Base-by-base conservation (phyloP, 805 yeast species). In the Ogataea allantospora region DNA sequence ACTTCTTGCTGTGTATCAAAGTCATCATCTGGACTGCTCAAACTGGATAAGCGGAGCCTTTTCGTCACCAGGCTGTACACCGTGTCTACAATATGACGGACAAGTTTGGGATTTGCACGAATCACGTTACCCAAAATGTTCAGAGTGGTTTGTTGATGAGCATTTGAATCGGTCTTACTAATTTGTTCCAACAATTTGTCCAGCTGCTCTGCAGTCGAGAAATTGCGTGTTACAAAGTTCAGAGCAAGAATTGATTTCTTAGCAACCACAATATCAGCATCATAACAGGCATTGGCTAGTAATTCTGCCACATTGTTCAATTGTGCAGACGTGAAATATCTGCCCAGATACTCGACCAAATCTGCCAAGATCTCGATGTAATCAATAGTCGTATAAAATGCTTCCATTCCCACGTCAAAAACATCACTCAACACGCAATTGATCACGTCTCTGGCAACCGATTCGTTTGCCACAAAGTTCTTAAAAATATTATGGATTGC, bases 311-410 rank as follows among this genome's bases (percentile, higher is more conserved):
- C 43, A 28, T 42, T 39, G 18, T 30, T 24, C 17, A 57, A 33
- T 35, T 62, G 62, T 1, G 51, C 30, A 0, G 40, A 14, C 4
- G 44, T 38, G 35, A 65, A 50, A 31, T 43, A 55, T n/a, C 43
- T 46, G 9, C 68, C 66, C 6, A 78, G 60, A 38, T 69, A 65
- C 41, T 68, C 70, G 31, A 79, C 60, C 27, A 82, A 47, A 48
- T 80, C 87, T 15, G 73, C 66, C 29, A 81, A 55, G 5, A 80
- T 68, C 53, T 83, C 91, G 45, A 81, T 70, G 27, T 71, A 63
- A 49, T 83, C 88, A 23, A 80, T 68, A 9, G 66, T 60, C 7
- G 51, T 46, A 14, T 38, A 46, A 24, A 63, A 46, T 4, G 28
- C 25, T 0, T 27, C 29, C 2, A 15, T 7, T 7, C 20, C 73